These are phyloP conservation scores for Tricholoma furcatifolium DNA, from an alignment of 768 basidiomycete genomes.

Conservation along the genomic window DNA sequence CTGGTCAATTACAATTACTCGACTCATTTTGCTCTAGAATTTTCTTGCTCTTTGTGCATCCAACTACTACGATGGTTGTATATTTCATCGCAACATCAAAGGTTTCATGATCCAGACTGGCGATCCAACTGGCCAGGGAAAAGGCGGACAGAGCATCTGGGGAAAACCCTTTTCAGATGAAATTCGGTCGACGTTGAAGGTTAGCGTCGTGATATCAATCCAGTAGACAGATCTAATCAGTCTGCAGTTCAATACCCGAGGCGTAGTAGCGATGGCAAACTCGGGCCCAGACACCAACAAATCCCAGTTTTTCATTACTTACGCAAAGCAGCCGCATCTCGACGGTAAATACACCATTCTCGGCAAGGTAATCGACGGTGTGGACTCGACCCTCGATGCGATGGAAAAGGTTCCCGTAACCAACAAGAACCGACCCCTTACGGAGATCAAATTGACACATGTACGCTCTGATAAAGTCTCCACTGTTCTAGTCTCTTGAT, in stretches of 20 bases:
- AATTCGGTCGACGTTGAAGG: constrained; percentile 91
- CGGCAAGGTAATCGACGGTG: constrained; percentile 97
- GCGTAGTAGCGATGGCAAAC: constrained; percentile 98
- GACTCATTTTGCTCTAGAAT: constrained; percentile 54
- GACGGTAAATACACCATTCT: constrained; percentile 95
- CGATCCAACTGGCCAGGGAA: constrained; percentile 87
- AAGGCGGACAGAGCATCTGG: constrained; percentile 97
- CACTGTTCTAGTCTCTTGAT: constrained; percentile 1
- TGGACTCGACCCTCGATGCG: constrained; percentile 89
- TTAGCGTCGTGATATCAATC: constrained; percentile 27
- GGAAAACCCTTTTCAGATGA: constrained; percentile 91
- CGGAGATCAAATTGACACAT: constrained; percentile 78
- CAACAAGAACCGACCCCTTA: constrained; percentile 84
- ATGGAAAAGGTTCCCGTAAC: constrained; percentile 93
- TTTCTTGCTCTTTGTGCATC: constrained; percentile 94
- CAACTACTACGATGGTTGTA: constrained; percentile 77
- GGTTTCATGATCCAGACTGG: constrained; percentile 96
- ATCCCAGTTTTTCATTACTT: constrained; percentile 86
- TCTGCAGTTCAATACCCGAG: constrained; percentile 87
- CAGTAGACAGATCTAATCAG: constrained; percentile 21
- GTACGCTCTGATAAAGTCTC: constrained; percentile 43
- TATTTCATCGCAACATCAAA: constrained; percentile 95
- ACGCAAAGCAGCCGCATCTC: constrained; percentile 90
- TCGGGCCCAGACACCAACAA: constrained; percentile 94
- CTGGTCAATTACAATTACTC: constrained; percentile 5